phyloP scores from a whole-genome alignment of 345 rosid species.

The Melastoma malabathricum region DNA sequence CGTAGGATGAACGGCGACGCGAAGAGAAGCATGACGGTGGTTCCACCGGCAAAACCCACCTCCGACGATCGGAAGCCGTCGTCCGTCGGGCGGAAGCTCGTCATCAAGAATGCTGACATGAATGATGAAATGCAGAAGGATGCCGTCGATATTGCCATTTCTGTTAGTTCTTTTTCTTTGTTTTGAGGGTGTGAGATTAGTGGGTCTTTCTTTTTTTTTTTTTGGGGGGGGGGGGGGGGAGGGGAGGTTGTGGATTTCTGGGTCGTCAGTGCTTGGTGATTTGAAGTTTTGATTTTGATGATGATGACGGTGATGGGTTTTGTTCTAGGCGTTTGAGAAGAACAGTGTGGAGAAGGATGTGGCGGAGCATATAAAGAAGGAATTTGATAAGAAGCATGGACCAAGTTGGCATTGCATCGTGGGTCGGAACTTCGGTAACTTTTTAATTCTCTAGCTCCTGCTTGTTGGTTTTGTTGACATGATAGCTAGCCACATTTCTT shows the following conservation, averaged over 20 bases:
- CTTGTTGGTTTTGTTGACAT: neutral
- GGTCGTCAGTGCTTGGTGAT: neutral
- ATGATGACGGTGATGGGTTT: too few species aligned
- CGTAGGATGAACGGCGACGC: slow-evolving; percentile 31
- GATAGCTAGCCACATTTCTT: neutral
- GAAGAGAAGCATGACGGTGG: slow-evolving; percentile 39
- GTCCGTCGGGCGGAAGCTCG: slow-evolving; percentile 33
- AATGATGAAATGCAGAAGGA: slow-evolving; percentile 90
- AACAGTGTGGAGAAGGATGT: slow-evolving; percentile 83
- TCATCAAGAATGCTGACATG: slow-evolving; percentile 94
- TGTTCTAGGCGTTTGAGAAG: slow-evolving; percentile 68
- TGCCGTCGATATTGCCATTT: slow-evolving; percentile 67
- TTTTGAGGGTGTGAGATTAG: neutral
- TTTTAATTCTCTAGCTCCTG: slow-evolving; percentile 4
- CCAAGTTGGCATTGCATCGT: slow-evolving; percentile 99
- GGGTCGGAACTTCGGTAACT: slow-evolving; percentile 91
- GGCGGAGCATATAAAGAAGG: slow-evolving; percentile 95
- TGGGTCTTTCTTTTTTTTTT: neutral
- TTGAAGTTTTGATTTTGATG: neutral
- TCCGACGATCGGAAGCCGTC: slow-evolving; percentile 44
- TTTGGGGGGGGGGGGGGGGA: too few species aligned
- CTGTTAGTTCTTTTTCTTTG: slow-evolving; percentile 27
- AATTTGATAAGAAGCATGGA: slow-evolving; percentile 85
- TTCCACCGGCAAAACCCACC: slow-evolving; percentile 24
- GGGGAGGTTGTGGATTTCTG: slow-evolving; percentile 7